These are phyloP conservation scores for Penicillium frequentans DNA, from an alignment of 2,329 filamentous ascomycete genomes.

Conservation along the genomic window DNA sequence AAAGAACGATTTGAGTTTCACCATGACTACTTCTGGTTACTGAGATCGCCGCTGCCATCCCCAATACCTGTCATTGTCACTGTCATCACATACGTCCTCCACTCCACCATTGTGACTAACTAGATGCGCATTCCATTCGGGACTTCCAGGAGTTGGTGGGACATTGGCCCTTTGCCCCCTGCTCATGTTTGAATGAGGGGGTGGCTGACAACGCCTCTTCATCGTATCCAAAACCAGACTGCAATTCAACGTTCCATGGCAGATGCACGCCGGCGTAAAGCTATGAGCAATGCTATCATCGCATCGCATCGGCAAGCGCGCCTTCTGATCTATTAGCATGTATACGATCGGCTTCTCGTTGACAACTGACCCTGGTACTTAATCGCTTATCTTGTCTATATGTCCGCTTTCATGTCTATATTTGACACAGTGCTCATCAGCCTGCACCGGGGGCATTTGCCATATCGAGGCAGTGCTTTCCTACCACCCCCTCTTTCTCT, in stretches of 20 bases:
- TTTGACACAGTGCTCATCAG: not conserved
- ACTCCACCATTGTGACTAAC: not conserved
- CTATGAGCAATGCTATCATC: not conserved
- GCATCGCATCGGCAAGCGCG: slow-evolving; percentile 7
- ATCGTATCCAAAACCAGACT: not conserved
- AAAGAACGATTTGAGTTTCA: slow-evolving; percentile 1
- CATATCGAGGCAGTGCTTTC: not conserved
- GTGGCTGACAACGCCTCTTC: not conserved
- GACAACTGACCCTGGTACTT: not conserved
- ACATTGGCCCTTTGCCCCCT: not conserved
- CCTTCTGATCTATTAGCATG: not conserved
- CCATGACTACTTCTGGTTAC: not conserved
- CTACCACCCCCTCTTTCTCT: not conserved
- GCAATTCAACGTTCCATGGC: slow-evolving; percentile 6
- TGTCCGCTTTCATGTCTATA: not conserved
- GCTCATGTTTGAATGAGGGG: not conserved
- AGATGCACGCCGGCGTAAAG: slow-evolving; percentile 2
- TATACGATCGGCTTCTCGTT: not conserved
- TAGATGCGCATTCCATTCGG: not conserved
- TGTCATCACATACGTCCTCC: not conserved
- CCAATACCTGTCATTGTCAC: not conserved
- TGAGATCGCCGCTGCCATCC: not conserved
- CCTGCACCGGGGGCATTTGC: not conserved
- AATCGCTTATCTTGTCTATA: not conserved
- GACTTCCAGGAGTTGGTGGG: not conserved